Evolutionary conservation across 176 grass and related monocot species (phyloP).

Genomic region (Oryza glumipatula): DNA sequence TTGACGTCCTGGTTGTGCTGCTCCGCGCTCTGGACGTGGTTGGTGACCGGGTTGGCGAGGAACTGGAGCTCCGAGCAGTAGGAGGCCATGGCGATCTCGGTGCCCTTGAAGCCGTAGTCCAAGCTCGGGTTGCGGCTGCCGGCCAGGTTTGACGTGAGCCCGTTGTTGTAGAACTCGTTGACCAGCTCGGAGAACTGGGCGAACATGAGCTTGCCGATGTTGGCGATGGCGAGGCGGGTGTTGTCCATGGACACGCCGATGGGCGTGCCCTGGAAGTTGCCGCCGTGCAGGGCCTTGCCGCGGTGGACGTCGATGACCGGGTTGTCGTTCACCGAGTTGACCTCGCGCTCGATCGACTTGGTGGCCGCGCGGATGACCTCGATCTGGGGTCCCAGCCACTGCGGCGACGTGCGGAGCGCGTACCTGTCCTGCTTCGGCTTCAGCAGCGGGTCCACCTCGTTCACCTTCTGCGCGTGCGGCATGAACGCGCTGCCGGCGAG

Average conservation of each 20-base stretch:
- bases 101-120: conserved; percentile 88
- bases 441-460: conserved; percentile 64
- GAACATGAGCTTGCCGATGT: conserved; percentile 83
- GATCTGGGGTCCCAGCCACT: conserved; percentile 85
- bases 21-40: conserved; percentile 93
- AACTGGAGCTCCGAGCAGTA: conserved; percentile 91
- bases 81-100: conserved; percentile 85
- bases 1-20: conserved; percentile 96
- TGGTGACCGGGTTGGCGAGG: conserved; percentile 77
- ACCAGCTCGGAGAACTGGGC: conserved; percentile 88
- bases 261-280: conserved; percentile 86
- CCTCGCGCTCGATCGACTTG: conserved; percentile 82
- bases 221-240: conserved; percentile 71
- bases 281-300: conserved; percentile 72
- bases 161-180: conserved; percentile 94
- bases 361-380: conserved; percentile 80
- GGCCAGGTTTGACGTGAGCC: conserved; percentile 73
- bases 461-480: conserved; percentile 63
- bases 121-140: conserved; percentile 80
- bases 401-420: conserved; percentile 87
- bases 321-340: conserved; percentile 91
- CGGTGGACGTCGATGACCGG: conserved; percentile 79
- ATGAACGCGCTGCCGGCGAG: conserved; percentile 78
- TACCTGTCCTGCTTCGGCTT: conserved; percentile 85
- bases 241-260: conserved; percentile 94